These are phyloP conservation scores for Gossypium rotundifolium DNA, from an alignment of 345 rosid species.

Conservation along the genomic window DNA sequence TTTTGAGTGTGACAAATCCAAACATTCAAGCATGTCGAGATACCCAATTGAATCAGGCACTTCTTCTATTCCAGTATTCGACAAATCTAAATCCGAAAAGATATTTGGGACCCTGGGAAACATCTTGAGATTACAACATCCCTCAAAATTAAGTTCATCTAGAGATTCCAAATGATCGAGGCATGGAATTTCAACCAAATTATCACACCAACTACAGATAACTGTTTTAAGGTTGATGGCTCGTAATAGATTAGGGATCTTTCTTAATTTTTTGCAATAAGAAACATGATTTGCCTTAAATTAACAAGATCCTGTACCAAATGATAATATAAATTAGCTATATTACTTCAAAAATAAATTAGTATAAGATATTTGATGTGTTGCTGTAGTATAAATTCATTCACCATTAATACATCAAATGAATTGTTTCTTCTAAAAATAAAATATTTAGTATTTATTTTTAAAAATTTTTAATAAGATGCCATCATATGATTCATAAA, in stretches of 20 bases:
- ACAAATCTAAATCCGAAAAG: not conserved
- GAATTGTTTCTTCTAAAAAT: too few species aligned
- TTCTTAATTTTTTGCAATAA: not conserved
- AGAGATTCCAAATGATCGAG: not conserved
- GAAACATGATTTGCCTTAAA: constrained; percentile 1
- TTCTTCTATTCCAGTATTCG: not conserved
- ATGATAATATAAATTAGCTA: not conserved
- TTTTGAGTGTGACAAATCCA: not conserved
- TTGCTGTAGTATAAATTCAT: not conserved
- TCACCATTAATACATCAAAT: too few species aligned
- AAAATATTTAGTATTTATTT: too few species aligned
- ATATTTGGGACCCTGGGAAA: not conserved
- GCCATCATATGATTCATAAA: too few species aligned
- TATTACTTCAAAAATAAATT: not conserved
- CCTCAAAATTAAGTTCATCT: not conserved
- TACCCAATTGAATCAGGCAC: not conserved
- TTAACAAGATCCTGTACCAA: constrained; percentile 20
- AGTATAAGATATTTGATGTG: not conserved
- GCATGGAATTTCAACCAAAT: not conserved
- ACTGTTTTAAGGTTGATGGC: not conserved
- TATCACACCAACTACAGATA: not conserved
- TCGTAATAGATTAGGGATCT: constrained; percentile 19
- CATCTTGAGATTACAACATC: not conserved
- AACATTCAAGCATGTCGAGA: not conserved
- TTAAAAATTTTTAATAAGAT: not conserved